Conservation (phyloP, 2,329 filamentous ascomycete genomes). For the Calcarisporium arbuscula region DNA sequence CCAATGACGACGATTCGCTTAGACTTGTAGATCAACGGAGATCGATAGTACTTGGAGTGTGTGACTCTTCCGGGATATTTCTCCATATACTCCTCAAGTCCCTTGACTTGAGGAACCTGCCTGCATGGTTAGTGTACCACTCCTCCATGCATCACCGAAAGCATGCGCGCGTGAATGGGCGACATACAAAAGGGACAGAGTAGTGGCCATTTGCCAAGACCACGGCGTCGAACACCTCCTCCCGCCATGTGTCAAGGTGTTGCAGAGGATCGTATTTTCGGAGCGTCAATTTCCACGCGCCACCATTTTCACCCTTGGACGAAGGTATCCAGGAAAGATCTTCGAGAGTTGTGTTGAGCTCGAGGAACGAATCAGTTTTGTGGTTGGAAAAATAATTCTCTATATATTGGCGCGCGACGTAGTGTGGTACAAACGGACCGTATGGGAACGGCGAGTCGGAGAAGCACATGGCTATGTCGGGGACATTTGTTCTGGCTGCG, state of each 20-base stretch:
- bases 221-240: slow-evolving; percentile 41
- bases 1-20: slow-evolving; percentile 34
- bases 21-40: slow-evolving; percentile 23
- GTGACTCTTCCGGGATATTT: slow-evolving; percentile 32
- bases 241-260: slow-evolving; percentile 46
- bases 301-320: too few relatives aligned
- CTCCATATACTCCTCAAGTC: slow-evolving; percentile 31
- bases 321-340: slow-evolving; percentile 31
- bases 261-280: slow-evolving; percentile 36
- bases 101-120: slow-evolving; percentile 39
- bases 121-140: not conserved
- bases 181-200: slow-evolving; percentile 37
- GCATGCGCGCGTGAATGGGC: too few relatives aligned
- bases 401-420: slow-evolving; percentile 48
- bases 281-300: slow-evolving; percentile 40
- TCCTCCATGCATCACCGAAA: not conserved
- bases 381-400: slow-evolving; percentile 49
- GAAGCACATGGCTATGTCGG: slow-evolving; percentile 50
- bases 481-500: slow-evolving; percentile 43
- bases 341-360: slow-evolving; percentile 46
- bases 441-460: slow-evolving; percentile 47
- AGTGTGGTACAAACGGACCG: slow-evolving; percentile 49
- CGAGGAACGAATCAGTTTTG: slow-evolving; percentile 37
- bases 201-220: slow-evolving; percentile 39
- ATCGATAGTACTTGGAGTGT: slow-evolving; percentile 41